Evolutionary conservation across 2,329 filamentous ascomycete species (phyloP), one percentile per base, ranked within the genome.

Genomic region (Amphichorda felina): DNA sequence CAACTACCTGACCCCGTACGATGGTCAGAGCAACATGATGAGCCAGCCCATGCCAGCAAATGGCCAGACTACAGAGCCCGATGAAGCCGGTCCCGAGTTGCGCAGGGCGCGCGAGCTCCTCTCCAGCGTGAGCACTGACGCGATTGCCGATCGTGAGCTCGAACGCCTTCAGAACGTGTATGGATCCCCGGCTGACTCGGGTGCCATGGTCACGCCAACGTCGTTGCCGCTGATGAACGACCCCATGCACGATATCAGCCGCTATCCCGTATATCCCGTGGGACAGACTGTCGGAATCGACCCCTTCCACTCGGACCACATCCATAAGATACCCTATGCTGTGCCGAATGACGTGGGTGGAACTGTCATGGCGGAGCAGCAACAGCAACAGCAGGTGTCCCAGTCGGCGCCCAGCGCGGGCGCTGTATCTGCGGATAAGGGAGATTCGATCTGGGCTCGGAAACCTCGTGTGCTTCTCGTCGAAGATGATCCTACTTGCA

Each of bases 271-370:
- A 8, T 96, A 95, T 53, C 88, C 89, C 0, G 86, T 94, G 13
- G 88, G 88, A 14, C 78, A 87, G 44, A 91, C 81, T 1, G 84
- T 93, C 44, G 88, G 88, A 36, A 95, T 95, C 45, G 88, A 95
- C 51, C 88, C 89, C 2, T 91, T 94, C 70, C 88, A 89, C 52
- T 82, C 84, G 46, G 88, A 95, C 48, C 87, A 95, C 51, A 86
- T 95, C 51, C 78, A 89, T 61, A 94, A 94, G 53, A 93, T 95
- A 38, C 86, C 88, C 1, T 96, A 94, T 52, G 59, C 85, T 74
- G 58, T 64, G 13, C 68, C 82, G 3, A 85, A 82, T 39, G 66
- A 68, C 34, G 61, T 66, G 3, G 63, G 54, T 31, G 45, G 42
- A 22, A 41, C 44, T 19, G 42, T 50, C 45, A 53, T 61, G 33